Conservation (phyloP, 2,329 filamentous ascomycete species). For the Botrytis squamosa region DNA sequence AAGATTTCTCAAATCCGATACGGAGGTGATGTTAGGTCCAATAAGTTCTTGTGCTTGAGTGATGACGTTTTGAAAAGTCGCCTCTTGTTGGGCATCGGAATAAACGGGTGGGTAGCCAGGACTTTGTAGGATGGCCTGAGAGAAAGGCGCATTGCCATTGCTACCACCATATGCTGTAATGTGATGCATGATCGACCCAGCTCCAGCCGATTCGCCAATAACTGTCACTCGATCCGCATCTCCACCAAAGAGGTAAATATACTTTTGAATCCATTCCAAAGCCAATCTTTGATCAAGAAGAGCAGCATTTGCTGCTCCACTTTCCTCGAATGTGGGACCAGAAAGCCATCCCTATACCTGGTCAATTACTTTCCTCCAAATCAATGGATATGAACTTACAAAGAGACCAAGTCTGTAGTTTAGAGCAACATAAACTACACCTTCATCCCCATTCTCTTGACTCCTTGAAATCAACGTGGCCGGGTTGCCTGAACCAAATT, state of each 20-base stretch:
- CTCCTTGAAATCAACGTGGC: conserved; percentile 42
- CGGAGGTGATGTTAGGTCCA: conserved; percentile 17
- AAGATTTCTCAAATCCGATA: conserved; percentile 14
- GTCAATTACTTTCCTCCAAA: not conserved
- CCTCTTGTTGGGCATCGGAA: conserved; percentile 16
- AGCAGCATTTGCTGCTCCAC: conserved; percentile 50
- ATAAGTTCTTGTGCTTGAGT: conserved; percentile 25
- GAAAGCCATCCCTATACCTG: conserved; percentile 36
- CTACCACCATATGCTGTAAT: conserved; percentile 51
- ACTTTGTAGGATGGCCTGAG: conserved; percentile 41
- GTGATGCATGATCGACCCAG: conserved; percentile 54
- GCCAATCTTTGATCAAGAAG: conserved; percentile 55
- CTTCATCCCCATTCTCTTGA: conserved; percentile 37
- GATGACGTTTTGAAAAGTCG: conserved; percentile 23
- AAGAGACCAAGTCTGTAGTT: conserved; percentile 40
- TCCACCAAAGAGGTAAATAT: conserved; percentile 56
- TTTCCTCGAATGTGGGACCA: conserved; percentile 44
- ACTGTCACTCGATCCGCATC: conserved; percentile 51
- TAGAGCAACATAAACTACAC: conserved; percentile 39
- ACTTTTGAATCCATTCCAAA: conserved; percentile 55
- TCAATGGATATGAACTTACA: conserved; percentile 26
- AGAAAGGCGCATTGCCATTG: conserved; percentile 43
- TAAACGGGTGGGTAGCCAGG: conserved; percentile 29
- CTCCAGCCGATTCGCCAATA: conserved; percentile 52
- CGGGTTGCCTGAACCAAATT: conserved; percentile 42